Evolutionary conservation across 768 basidiomycete species (phyloP).

Genomic region (Podaxis sp.): DNA sequence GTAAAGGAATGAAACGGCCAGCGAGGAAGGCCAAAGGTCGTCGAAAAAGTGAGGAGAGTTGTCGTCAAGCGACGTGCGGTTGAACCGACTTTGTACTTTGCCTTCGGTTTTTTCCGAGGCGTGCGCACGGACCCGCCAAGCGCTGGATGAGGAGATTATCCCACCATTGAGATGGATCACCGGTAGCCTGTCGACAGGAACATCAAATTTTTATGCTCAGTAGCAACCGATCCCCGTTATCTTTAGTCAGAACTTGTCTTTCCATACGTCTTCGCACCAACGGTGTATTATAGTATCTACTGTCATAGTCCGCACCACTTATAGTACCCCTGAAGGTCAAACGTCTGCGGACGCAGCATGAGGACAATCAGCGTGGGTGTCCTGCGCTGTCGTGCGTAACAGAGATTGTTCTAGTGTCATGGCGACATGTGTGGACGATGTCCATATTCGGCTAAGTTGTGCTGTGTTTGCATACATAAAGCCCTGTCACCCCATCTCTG

Average conservation of each 20-base stretch:
- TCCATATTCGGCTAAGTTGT: conserved; percentile 30
- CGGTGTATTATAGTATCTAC: neutral
- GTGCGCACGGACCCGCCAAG: conserved; percentile 12
- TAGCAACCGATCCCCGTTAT: neutral
- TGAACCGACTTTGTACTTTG: neutral
- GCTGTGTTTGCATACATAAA: conserved; percentile 38
- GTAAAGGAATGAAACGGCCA: conserved; percentile 24
- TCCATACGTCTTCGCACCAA: neutral
- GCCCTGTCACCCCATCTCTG: conserved; percentile 25
- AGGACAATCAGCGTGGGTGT: neutral
- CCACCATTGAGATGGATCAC: neutral
- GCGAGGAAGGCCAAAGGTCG: conserved; percentile 22
- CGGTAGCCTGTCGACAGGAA: neutral
- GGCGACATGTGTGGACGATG: conserved; percentile 34
- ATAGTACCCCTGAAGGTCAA: neutral
- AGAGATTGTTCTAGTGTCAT: conserved; percentile 31
- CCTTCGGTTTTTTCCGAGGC: conserved; percentile 9
- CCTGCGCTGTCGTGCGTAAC: neutral
- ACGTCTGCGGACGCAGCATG: neutral
- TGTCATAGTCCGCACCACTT: neutral
- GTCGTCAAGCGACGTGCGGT: neutral
- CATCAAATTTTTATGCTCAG: neutral
- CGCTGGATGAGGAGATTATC: neutral
- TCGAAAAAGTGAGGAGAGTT: conserved; percentile 13
- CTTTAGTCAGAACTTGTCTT: neutral